Base-by-base conservation (phyloP, 2,329 filamentous ascomycete genomes). In the Botrytis fabae region DNA sequence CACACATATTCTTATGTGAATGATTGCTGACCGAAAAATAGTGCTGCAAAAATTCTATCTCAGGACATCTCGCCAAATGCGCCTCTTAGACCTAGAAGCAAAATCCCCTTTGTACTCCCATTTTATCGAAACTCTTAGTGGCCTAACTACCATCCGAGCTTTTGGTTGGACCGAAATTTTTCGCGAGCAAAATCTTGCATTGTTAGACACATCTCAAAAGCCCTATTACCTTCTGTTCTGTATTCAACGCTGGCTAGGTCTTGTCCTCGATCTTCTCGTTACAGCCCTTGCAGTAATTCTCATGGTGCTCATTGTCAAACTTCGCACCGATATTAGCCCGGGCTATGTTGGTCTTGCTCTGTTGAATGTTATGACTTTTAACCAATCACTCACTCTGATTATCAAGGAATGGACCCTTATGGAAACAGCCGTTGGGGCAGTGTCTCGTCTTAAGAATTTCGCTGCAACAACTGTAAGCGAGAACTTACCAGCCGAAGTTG, bases 181-280 rank as follows among this genome's bases (percentile, higher is more conserved):
- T 32, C 48, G 64, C 25, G 71, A 74, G 16, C 64, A 74, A 74
- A 88, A 87, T 72, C 79, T 85, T 25, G 75, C 76, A 6, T 82
- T 87, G 0, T 80, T 91, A 1, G 86, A 90, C 74, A 80, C 80
- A 9, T 88, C 88, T 0, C 89, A 90, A 75, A 81, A 83, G 42
- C 88, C 88, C 0, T 88, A 86, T 72, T 91, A 91, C 76, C 82
- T 89, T 0, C 82, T 90, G 10, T 86, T 84, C 73, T 85, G 85
- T 65, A 84, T 89, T 3, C 89, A 91, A 77, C 83, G 86, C 38
- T 90, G 88, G 88, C 83, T 90, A 0, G 82, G 79, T 0, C 81
- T 90, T 0, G 83, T 85, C 0, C 71, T 79, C 0, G 77, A 78
- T 57, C 72, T 79, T n/a, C 59, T 78, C 16, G 76, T 77, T 12